Base-by-base conservation (phyloP, 306 rosid genomes). In the Amphicarpaea edgeworthii region DNA sequence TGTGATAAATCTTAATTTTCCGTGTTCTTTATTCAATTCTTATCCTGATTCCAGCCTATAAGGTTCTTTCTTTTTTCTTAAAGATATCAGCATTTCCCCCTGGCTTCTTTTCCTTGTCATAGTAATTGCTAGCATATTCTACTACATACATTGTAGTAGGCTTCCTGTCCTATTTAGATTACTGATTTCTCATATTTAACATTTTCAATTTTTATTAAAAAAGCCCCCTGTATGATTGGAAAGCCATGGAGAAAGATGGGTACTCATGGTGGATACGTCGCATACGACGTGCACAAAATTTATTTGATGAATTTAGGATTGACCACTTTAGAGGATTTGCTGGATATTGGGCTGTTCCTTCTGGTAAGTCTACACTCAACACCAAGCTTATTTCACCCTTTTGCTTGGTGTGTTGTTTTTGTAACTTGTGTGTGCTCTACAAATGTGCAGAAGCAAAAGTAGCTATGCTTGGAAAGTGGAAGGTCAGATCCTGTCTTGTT, bases 241-340 rank as follows among this genome's bases (percentile, higher is more conserved):
- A 94, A 70, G 93, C 93, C 58, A 94, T 94, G 98, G 97, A 88
- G 83, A 84, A 87, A 87, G 97, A 92, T 61, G 93, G 93, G 61
- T 94, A 86, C 82, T 92, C 96, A 34, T 94, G 98, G 98, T 94
- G 98, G 98, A 75, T 92, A 49, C 90, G 88, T 19, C 97, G 98
- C 72, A 73, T 94, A 61, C 80, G 24, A 34, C 92, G 98, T 64
- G 98, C 96, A 26, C 96, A 86, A 79, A 83, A 92, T 83, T 78
- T 90, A 46, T 94, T 87, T 68, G 96, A 94, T 38, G 95, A 90
- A 71, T 94, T 94, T 87, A 87, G 98, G 70, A 90, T 94, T 70
- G 98, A 94, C 76, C 98, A 92, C 89, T 94, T 94, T 60, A 86
- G 98, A 87, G 98, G 98, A 82, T 77, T 94, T 66, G 83, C 97